phyloP scores from a whole-genome alignment of 331 rosid genomes.

The Cydonia oblonga region DNA sequence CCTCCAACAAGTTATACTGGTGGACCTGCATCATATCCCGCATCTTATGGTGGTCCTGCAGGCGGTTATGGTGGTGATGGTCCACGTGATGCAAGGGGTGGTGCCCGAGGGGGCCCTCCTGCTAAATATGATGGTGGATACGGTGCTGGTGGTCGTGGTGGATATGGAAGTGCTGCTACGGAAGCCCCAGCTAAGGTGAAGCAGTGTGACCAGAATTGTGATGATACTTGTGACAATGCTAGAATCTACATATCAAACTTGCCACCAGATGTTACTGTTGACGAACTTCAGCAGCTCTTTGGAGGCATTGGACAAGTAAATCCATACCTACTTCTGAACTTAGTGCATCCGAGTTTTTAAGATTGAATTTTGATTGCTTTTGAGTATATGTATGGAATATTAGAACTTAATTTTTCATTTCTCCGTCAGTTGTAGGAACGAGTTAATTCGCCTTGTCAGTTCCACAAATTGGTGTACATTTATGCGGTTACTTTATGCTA shows the following conservation, averaged over 20 bases:
- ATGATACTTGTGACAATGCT: constrained; percentile 80
- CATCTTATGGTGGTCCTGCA: constrained; percentile 61
- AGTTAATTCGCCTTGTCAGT: not conserved
- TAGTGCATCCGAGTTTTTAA: not conserved
- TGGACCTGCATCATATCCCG: constrained; percentile 73
- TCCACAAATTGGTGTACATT: not conserved
- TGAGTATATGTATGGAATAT: not conserved
- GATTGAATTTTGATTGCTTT: not conserved
- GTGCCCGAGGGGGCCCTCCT: constrained; percentile 48
- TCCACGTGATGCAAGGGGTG: constrained; percentile 41
- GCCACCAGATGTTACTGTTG: constrained; percentile 84
- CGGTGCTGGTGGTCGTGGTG: constrained; percentile 56
- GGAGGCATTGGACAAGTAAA: constrained; percentile 99
- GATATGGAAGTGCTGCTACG: constrained; percentile 52
- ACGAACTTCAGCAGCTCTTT: constrained; percentile 82
- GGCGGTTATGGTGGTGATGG: constrained; percentile 58
- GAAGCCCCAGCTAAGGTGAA: constrained; percentile 64
- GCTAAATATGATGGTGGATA: constrained; percentile 43
- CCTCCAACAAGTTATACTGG: constrained; percentile 84
- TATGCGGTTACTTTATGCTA: not conserved
- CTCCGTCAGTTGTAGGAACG: not conserved
- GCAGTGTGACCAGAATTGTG: constrained; percentile 91
- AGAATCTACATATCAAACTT: constrained; percentile 94
- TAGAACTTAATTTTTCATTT: not conserved
- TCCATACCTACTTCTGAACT: constrained; percentile 9